These are phyloP conservation scores for Phytophthora europaea DNA, from an alignment of 352 stramenopile species.

Conservation along the genomic window DNA sequence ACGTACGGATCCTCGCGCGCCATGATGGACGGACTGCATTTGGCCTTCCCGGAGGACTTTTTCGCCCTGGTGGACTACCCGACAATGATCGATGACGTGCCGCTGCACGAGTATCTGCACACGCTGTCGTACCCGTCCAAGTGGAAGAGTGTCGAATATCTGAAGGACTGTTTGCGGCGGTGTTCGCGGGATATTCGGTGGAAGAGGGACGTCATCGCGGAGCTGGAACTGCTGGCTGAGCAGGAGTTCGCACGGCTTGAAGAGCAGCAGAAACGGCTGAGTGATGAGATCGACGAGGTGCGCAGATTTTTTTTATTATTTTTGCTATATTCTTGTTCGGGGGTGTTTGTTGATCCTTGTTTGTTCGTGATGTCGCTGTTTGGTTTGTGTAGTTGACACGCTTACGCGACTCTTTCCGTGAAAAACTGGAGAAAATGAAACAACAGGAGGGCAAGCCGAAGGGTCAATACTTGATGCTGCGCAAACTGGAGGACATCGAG, in stretches of 20 bases:
- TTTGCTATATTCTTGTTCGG: background rate
- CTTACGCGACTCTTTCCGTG: slow-evolving; percentile 76
- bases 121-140: slow-evolving; percentile 65
- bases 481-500: slow-evolving; percentile 87
- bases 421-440: slow-evolving; percentile 54
- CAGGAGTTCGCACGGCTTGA: slow-evolving; percentile 65
- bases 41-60: slow-evolving; percentile 60
- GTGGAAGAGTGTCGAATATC: slow-evolving; percentile 86
- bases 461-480: slow-evolving; percentile 64
- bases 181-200: slow-evolving; percentile 85
- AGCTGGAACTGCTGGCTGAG: slow-evolving; percentile 78
- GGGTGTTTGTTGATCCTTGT: background rate
- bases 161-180: slow-evolving; percentile 79
- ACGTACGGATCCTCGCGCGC: slow-evolving; percentile 66
- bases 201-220: slow-evolving; percentile 75
- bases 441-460: slow-evolving; percentile 33
- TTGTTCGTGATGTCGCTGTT: background rate
- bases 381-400: slow-evolving; percentile 49
- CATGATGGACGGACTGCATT: slow-evolving; percentile 62
- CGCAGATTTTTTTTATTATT: background rate
- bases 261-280: slow-evolving; percentile 56
- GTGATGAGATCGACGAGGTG: slow-evolving; percentile 84
- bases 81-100: slow-evolving; percentile 61
- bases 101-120: slow-evolving; percentile 72
- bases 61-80: slow-evolving; percentile 86